Conservation (phyloP, 768 basidiomycete species). For the Russula virescens region DNA sequence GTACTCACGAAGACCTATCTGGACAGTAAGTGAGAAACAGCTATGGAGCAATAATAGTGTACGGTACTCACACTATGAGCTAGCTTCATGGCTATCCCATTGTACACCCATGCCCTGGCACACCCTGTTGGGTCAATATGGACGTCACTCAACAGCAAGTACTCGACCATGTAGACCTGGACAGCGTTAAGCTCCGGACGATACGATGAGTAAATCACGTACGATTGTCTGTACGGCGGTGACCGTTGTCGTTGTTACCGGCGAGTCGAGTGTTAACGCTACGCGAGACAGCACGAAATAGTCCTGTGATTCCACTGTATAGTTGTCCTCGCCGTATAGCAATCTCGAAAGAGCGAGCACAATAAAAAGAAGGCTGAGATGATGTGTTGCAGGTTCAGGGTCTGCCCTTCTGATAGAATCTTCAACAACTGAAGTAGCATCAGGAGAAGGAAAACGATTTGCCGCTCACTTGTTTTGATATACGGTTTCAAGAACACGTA, state of each 20-base stretch:
- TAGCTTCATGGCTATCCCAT: slow-evolving; percentile 55
- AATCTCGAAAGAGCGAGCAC: slow-evolving; percentile 60
- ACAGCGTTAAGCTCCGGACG: slow-evolving; percentile 24
- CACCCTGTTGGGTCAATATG: slow-evolving; percentile 38
- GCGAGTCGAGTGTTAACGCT: slow-evolving; percentile 43
- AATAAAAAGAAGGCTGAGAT: slow-evolving; percentile 56
- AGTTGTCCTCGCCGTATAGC: slow-evolving; percentile 51
- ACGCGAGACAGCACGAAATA: slow-evolving; percentile 57
- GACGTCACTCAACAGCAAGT: slow-evolving; percentile 51
- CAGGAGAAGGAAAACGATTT: background rate
- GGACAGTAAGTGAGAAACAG: background rate
- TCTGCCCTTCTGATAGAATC: slow-evolving; percentile 35
- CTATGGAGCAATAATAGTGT: slow-evolving; percentile 8
- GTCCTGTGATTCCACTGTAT: slow-evolving; percentile 50
- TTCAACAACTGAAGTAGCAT: background rate
- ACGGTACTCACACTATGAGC: slow-evolving; percentile 49
- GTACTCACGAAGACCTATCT: slow-evolving; percentile 53
- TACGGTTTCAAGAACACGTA: slow-evolving; percentile 49
- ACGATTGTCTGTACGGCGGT: slow-evolving; percentile 53
- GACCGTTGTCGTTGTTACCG: slow-evolving; percentile 47
- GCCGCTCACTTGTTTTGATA: slow-evolving; percentile 46
- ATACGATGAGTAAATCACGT: slow-evolving; percentile 25
- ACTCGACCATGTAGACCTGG: slow-evolving; percentile 41
- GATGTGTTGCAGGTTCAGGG: slow-evolving; percentile 39
- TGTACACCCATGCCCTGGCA: slow-evolving; percentile 48